Conservation (phyloP, 139 green algal species). For the Deuterostichococcus epilithicus region DNA sequence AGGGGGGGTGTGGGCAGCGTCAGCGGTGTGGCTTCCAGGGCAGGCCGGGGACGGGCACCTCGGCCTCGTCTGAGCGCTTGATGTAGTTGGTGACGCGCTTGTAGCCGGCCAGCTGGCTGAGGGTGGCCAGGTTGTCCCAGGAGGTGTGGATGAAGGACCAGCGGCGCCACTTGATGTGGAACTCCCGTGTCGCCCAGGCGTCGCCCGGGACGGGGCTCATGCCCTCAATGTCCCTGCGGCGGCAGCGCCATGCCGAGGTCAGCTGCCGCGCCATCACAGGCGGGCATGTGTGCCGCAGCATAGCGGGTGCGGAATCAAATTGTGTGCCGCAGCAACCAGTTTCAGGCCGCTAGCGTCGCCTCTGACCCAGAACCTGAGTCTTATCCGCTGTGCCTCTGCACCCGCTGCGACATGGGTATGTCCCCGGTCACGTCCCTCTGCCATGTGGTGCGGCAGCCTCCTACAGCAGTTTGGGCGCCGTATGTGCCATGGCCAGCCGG, state of each 20-base stretch:
- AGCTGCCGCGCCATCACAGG: no score
- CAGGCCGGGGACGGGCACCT: no score
- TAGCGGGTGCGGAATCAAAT: background rate
- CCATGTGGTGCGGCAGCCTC: no score
- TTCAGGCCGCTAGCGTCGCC: background rate
- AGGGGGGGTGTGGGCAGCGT: background rate
- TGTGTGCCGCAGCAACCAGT: background rate
- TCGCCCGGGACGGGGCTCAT: conserved; percentile 31
- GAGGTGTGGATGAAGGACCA: conserved; percentile 81
- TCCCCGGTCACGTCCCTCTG: no score
- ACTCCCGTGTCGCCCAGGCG: conserved; percentile 66
- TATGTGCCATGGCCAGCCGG: no score
- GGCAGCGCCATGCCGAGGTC: no score
- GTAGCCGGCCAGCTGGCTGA: conserved; percentile 70
- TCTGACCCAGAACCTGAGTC: no score
- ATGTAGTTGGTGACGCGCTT: conserved; percentile 96
- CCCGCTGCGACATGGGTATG: no score
- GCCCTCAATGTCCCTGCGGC: conserved; percentile 36
- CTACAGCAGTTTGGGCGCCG: no score
- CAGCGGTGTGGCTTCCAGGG: background rate
- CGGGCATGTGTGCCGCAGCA: background rate
- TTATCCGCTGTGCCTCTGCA: no score
- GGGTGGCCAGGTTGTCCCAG: conserved; percentile 65
- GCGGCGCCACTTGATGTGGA: conserved; percentile 89
- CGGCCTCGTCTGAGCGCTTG: conserved; percentile 57